phyloP scores from a whole-genome alignment of 257 asterid species.

The Nicotiana benthamiana region DNA sequence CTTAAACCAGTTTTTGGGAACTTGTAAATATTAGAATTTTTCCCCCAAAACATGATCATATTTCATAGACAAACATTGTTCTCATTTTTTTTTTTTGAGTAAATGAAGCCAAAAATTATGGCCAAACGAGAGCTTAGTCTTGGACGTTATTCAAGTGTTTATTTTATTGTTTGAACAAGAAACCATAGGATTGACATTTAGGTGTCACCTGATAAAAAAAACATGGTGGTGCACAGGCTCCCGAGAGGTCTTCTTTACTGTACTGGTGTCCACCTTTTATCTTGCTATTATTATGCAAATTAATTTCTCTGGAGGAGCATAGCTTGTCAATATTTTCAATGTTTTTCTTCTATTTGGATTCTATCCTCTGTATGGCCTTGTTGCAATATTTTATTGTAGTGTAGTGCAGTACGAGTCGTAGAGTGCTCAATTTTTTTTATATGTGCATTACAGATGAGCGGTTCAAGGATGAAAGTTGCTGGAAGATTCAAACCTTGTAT shows the following conservation, averaged over 20 bases:
- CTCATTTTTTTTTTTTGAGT: no score
- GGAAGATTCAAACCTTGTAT: slow-evolving; percentile 88
- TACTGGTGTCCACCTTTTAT: neutral
- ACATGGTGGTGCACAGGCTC: neutral
- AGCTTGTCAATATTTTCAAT: neutral
- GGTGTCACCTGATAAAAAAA: neutral
- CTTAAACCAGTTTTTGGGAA: no score
- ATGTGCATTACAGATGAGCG: slow-evolving; percentile 68
- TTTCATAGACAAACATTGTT: no score
- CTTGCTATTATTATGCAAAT: neutral
- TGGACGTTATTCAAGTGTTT: neutral
- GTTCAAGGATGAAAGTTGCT: slow-evolving; percentile 91
- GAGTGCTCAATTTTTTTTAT: slow-evolving; percentile 13
- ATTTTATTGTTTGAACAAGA: neutral
- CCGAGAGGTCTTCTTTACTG: neutral
- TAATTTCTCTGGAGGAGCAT: neutral
- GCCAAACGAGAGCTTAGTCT: neutral
- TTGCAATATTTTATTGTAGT: neutral
- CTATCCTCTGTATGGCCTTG: neutral
- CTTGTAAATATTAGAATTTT: no score
- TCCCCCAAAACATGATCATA: no score
- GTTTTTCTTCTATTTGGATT: neutral
- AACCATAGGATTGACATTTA: neutral
- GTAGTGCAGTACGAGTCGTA: neutral
- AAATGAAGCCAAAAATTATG: no score